Evolutionary conservation across 177 flowering plant genomes (phyloP).

Genomic region (Telopea speciosissima): DNA sequence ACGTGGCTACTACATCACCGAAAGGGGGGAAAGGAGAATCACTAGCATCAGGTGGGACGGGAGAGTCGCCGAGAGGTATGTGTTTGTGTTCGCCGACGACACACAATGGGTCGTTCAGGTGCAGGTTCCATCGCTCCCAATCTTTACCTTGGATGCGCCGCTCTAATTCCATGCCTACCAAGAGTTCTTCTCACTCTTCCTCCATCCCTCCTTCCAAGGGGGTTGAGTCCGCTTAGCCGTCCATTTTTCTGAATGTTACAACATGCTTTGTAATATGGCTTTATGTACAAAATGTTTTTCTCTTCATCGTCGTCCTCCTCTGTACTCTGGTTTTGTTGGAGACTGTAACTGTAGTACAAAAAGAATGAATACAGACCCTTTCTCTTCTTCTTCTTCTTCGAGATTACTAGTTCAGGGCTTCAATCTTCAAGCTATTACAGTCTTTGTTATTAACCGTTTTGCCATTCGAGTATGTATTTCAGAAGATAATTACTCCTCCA

Average conservation of each 20-base stretch:
- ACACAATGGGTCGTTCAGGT: slow-evolving; percentile 57
- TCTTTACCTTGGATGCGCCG: slow-evolving; percentile 37
- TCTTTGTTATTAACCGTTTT: too few relatives aligned
- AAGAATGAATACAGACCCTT: too few relatives aligned
- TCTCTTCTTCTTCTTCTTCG: too few relatives aligned
- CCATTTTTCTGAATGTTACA: too few relatives aligned
- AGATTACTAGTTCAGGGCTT: too few relatives aligned
- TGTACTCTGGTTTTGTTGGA: background rate
- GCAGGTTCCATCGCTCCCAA: slow-evolving; percentile 42
- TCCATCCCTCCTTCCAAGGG: slow-evolving; percentile 30
- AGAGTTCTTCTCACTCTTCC: slow-evolving; percentile 4
- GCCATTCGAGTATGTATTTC: too few relatives aligned
- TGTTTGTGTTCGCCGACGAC: slow-evolving; percentile 64
- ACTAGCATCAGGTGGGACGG: background rate
- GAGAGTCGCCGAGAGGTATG: slow-evolving; percentile 1
- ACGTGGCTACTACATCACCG: slow-evolving; percentile 16
- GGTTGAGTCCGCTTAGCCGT: slow-evolving; percentile 20
- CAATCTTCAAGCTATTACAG: too few relatives aligned
- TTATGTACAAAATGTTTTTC: too few relatives aligned
- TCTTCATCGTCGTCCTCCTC: background rate
- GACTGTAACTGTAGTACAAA: too few relatives aligned
- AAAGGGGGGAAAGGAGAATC: slow-evolving; percentile 16
- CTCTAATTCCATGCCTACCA: slow-evolving; percentile 49
- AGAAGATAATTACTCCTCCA: too few relatives aligned
- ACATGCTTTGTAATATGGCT: too few relatives aligned